These are phyloP conservation scores for Neobulgaria alba DNA, from an alignment of 2,329 filamentous ascomycete genomes.

Conservation along the genomic window DNA sequence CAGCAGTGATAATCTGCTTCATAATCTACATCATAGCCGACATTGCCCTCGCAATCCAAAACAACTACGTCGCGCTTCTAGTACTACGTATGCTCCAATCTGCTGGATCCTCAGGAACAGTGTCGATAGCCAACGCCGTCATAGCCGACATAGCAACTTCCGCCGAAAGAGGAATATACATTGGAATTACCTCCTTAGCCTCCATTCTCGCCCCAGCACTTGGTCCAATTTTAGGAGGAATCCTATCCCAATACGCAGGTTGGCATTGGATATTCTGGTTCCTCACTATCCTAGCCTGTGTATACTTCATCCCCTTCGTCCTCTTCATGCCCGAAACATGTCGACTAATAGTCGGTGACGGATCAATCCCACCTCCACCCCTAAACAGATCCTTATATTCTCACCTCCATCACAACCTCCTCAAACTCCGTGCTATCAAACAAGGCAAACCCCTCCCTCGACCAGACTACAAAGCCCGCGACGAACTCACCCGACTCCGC, in stretches of 20 bases:
- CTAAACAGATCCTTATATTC: neutral
- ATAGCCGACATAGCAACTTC: slow-evolving; percentile 54
- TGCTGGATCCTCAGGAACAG: slow-evolving; percentile 36
- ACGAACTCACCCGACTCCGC: neutral
- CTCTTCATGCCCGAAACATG: neutral
- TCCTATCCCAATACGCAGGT: slow-evolving; percentile 34
- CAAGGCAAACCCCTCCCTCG: neutral
- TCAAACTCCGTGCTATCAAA: neutral
- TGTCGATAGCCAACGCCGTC: slow-evolving; percentile 48
- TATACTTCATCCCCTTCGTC: neutral
- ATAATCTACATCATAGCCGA: slow-evolving; percentile 43
- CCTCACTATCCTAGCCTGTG: slow-evolving; percentile 34
- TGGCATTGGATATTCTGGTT: slow-evolving; percentile 44
- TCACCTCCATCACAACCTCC: neutral
- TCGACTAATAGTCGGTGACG: neutral
- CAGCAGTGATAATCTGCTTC: slow-evolving; percentile 40
- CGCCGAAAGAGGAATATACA: slow-evolving; percentile 52
- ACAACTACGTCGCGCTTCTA: slow-evolving; percentile 40
- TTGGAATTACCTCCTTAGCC: slow-evolving; percentile 45
- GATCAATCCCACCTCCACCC: neutral
- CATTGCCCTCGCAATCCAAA: slow-evolving; percentile 41
- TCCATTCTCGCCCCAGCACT: slow-evolving; percentile 32
- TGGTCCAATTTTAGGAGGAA: slow-evolving; percentile 31
- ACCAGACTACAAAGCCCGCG: neutral
- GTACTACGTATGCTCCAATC: slow-evolving; percentile 43